A percentile compares a stretch with the other conserved stretches of the same genome.
Conservation (phyloP, 176 grass and related monocot genomes). For the Oryza meyeriana region DNA sequence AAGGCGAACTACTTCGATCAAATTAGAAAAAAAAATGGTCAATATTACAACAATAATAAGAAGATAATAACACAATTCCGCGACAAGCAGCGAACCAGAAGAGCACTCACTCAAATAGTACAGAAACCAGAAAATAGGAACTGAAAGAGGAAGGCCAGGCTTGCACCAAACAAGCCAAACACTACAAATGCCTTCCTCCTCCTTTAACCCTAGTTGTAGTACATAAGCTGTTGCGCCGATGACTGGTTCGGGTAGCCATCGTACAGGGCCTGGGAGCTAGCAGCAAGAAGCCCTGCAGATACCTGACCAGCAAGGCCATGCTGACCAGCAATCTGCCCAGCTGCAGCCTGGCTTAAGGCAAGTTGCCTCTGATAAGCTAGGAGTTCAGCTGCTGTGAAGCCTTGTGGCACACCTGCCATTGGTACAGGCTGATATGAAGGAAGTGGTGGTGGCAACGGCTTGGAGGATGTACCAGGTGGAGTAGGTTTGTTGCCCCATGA, state of each 20-base stretch:
- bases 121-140: slow-evolving; percentile 43
- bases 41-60: slow-evolving; percentile 39
- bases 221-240: slow-evolving; percentile 73
- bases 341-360: slow-evolving; percentile 54
- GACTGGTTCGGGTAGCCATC: slow-evolving; percentile 69
- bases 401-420: slow-evolving; percentile 53
- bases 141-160: slow-evolving; percentile 17
- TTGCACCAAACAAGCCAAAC: slow-evolving; percentile 50
- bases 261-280: slow-evolving; percentile 59
- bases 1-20: slow-evolving; percentile 35
- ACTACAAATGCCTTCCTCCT: slow-evolving; percentile 53
- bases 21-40: slow-evolving; percentile 35
- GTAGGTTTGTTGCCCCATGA: slow-evolving; percentile 89
- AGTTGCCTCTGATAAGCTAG: slow-evolving; percentile 79
- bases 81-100: background rate
- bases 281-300: slow-evolving; percentile 60
- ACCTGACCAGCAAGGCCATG: slow-evolving; percentile 64
- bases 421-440: slow-evolving; percentile 55
- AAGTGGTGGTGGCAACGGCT: slow-evolving; percentile 63
- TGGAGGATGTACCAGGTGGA: slow-evolving; percentile 60
- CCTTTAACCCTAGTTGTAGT: slow-evolving; percentile 67
- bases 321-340: slow-evolving; percentile 59
- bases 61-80: slow-evolving; percentile 37
- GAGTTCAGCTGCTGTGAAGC: slow-evolving; percentile 60
- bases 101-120: slow-evolving; percentile 49